Evolutionary conservation across 345 rosid genomes (phyloP), one percentile per base, ranked within the genome.

Genomic region (Mangifera indica): DNA sequence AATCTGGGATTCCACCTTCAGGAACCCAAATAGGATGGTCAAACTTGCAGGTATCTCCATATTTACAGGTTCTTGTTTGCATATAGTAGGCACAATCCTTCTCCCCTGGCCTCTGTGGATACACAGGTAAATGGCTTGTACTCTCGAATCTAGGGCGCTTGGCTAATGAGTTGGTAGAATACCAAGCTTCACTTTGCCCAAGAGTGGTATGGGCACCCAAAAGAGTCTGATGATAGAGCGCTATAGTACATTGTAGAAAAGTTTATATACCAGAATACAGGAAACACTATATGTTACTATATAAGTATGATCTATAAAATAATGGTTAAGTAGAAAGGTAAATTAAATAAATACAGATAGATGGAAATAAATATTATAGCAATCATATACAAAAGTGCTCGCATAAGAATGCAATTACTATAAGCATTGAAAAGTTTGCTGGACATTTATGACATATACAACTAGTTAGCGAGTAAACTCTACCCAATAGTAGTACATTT

Each of bases 21-120:
- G 98, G 97, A 90, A 94, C 98, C 98, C 98, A 92, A 92, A 92
- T 73, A 84, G 98, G 98, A 89, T 94, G 98, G 87, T 94, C 97
- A 90, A 90, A 94, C 88, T 84, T 94, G 97, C 98, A 94, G 95
- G 83, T 87, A 73, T 85, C 92, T 84, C 97, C 98, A 89, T 86
- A 94, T 82, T 92, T 94, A 94, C 98, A 94, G 70, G 97, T 88
- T 86, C 98, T 86, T 66, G 98, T 92, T 76, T 85, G 97, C 98
- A 94, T 94, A 92, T 92, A 94, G 89, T 92, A 89, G 77, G 97
- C 90, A 89, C 98, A 94, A 78, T 94, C 97, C 85, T 92, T 94
- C 89, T 90, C 97, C 77, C 98, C 98, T 21, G 97, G 92, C 81
- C 97, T 84, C 80, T 94, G 98, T 56, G 98, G 97, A 84, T 92